Conservation (phyloP, 257 asterid species). For the Gentiana macrophylla region DNA sequence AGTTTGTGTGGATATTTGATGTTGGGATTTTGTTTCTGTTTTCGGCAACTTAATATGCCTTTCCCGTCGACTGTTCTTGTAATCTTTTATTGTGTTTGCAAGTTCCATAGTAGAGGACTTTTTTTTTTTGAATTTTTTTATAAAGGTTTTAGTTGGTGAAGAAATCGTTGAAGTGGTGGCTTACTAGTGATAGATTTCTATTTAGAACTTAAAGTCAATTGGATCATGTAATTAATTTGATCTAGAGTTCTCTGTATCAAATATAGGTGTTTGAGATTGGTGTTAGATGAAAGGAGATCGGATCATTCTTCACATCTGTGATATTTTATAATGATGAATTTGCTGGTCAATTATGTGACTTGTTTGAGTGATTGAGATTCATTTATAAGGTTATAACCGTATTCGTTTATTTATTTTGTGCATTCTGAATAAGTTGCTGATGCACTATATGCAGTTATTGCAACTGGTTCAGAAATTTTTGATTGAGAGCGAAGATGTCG, state of each 20-base stretch:
- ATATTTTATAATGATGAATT: not conserved
- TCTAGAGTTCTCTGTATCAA: not conserved
- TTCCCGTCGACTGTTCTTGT: not conserved
- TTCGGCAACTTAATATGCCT: not conserved
- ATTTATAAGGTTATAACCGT: slow-evolving; percentile 6
- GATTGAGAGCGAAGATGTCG: slow-evolving; percentile 49
- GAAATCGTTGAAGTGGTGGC: not conserved
- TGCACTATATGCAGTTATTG: slow-evolving; percentile 6
- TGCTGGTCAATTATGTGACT: not conserved
- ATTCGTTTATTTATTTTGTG: slow-evolving; percentile 1
- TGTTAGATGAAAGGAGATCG: not conserved
- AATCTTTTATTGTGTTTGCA: not conserved
- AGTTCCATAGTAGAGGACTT: not conserved
- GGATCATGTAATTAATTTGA: not conserved
- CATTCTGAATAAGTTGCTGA: slow-evolving; percentile 13
- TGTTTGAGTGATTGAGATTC: slow-evolving; percentile 3
- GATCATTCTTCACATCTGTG: not conserved
- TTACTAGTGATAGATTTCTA: not conserved
- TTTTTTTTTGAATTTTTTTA: not conserved
- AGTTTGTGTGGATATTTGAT: slow-evolving; percentile 5
- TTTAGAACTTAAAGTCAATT: not conserved
- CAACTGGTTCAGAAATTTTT: slow-evolving; percentile 20
- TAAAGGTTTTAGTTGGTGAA: slow-evolving; percentile 1
- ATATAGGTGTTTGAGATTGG: slow-evolving; percentile 6
- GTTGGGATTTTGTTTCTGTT: not conserved